Base-by-base conservation (phyloP, 2,329 filamentous ascomycete genomes). In the Neoascochyta sp. region DNA sequence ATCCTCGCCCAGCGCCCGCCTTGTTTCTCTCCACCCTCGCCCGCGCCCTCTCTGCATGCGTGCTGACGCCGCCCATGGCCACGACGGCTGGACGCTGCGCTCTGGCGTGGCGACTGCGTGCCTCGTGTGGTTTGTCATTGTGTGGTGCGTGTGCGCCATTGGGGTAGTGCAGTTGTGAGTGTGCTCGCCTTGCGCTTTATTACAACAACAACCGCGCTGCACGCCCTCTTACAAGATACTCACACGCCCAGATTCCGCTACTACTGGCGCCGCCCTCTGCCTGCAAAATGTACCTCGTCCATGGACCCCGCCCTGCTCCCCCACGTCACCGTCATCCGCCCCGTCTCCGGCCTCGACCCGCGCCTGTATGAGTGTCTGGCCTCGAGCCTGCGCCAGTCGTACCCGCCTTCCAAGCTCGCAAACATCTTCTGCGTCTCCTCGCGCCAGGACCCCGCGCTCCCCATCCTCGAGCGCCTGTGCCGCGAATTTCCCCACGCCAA, bases 311-410 rank as follows among this genome's bases (percentile, higher is more conserved):
- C 50, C 16, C 66, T 80, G 21, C 70, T 87, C 3, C 90, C 89
- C 10, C 81, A 86, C 66, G 75, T 98, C 51, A 96, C 92, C 17
- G 75, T 95, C 39, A 88, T 98, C 47, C 84, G 92, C 3, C 93
- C 92, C 0, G 82, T 95, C 44, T 96, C 95, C 65, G 92, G 89
- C 39, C 73, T 94, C 33, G 92, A 96, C 60, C 85, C 88, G 4
- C 78, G 80, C 43, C 78, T 96, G 14, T 95, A 94, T 71, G 86
- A 95, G 54, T 96, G 92, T 55, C 81, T 98, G 22, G 83, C 85
- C 16, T 83, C 89, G 4, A 86, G 83, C 2, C 89, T 95, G 59
- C 78, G 70, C 25, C 89, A 95, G 62, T 73, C 78, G 32, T 96
- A 96, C 56, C 86, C 90, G 1, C 64, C 59, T 19, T 72, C 83